Evolutionary conservation across 2,329 filamentous ascomycete species (phyloP), one percentile per base, ranked within the genome.

Genomic region (Neopestalotiopsis sp.): DNA sequence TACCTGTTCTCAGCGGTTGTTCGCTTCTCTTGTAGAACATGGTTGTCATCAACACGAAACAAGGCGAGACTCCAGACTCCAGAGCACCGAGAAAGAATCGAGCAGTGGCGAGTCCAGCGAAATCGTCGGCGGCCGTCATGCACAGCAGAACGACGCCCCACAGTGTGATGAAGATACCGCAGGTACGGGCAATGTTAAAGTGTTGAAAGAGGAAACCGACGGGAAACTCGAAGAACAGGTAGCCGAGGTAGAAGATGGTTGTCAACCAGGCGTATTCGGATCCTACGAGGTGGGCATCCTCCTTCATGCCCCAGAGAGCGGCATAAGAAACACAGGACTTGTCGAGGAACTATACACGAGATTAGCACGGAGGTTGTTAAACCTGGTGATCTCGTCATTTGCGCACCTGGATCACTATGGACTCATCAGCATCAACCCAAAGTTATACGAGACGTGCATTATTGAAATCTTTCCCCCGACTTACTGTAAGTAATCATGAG

Each of bases 51-150:
- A 92, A 78, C 82, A 91, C 89, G 70, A 91, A 89, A 1, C 80
- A 80, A 1, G 81, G 81, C 57, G 81, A 79, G 2, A 80, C 81
- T 42, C 81, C 80, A 3, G 89, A 88, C 74, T 92, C 90, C 70
- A 91, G 90, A 28, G 90, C 87, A 73, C 90, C 90, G 1, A 91
- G 86, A 1, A 92, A 76, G 0, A 88, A 86, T 5, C 90, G 84
- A 7, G 91, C 82, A 0, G 82, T 78, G 2, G 89, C 79, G 20
- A 92, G 79, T 0, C 84, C 82, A 0, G 82, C 82, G 74, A 91
- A 92, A 74, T 85, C 89, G 56, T 82, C 81, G 61, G 85, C 86
- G 0, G 84, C 86, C 5, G 89, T 84, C 73, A 91, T 88, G 24
- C 74, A 72, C 76, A 83, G 83, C 24, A 84, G 76, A 1, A 84